Conservation (phyloP, 768 basidiomycete genomes). For the Boletus barrowsii region DNA sequence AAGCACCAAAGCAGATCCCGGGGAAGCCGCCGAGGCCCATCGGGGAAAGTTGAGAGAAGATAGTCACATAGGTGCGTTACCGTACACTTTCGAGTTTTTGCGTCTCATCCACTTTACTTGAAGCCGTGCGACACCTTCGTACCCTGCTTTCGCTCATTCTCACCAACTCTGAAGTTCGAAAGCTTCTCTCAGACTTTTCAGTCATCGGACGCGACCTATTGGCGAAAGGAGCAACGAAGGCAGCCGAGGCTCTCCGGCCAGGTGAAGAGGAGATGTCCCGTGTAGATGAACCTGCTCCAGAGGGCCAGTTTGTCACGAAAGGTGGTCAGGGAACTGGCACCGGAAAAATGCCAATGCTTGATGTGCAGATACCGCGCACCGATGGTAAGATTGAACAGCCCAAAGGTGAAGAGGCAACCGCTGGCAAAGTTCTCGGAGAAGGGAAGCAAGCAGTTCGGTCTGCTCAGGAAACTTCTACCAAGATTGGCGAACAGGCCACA, state of each 20-base stretch:
- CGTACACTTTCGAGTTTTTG: neutral
- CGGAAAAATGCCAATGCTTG: constrained; percentile 47
- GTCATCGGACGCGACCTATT: constrained; percentile 82
- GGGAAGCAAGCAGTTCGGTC: constrained; percentile 14
- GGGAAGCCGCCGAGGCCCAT: constrained; percentile 45
- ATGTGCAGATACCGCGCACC: constrained; percentile 44
- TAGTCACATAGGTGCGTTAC: constrained; percentile 51
- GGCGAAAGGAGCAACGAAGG: constrained; percentile 67
- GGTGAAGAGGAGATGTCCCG: constrained; percentile 53
- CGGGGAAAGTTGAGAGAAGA: constrained; percentile 57
- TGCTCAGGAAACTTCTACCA: constrained; percentile 5
- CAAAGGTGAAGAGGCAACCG: constrained; percentile 35
- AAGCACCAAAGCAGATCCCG: constrained; percentile 42
- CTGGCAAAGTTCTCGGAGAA: constrained; percentile 21
- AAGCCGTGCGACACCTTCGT: constrained; percentile 82
- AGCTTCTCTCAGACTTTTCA: constrained; percentile 77
- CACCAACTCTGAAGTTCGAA: constrained; percentile 92
- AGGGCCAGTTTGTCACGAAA: constrained; percentile 59
- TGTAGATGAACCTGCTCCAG: constrained; percentile 68
- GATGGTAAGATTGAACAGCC: constrained; percentile 47
- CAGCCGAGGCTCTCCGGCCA: constrained; percentile 68
- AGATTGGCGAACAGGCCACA: constrained; percentile 2
- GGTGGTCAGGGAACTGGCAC: constrained; percentile 40
- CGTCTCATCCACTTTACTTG: constrained; percentile 11
- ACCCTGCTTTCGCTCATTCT: constrained; percentile 82